Evolutionary conservation across 768 basidiomycete species (phyloP).

Genomic region (Serendipita indica): DNA sequence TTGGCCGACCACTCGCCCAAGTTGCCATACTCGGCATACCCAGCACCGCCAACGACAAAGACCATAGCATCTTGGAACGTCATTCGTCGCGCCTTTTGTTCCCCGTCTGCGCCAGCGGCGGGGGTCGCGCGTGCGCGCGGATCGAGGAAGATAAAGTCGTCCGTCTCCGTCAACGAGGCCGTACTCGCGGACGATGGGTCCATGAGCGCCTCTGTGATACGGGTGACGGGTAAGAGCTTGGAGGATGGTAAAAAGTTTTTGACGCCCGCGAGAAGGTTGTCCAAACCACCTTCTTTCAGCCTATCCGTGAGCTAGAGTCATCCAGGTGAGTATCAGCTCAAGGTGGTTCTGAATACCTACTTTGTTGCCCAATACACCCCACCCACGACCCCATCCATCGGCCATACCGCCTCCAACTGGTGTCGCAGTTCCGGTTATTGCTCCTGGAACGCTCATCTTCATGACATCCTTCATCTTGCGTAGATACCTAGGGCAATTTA

Average conservation of each 20-base stretch:
- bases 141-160: conserved; percentile 90
- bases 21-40: conserved; percentile 96
- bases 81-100: conserved; percentile 39
- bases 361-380: conserved; percentile 79
- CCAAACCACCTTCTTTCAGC: conserved; percentile 88
- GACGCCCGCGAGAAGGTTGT: conserved; percentile 92
- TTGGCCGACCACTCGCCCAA: conserved; percentile 82
- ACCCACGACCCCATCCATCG: conserved; percentile 75
- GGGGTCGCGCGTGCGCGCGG: conserved; percentile 41
- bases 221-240: conserved; percentile 83
- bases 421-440: conserved; percentile 42
- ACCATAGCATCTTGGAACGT: conserved; percentile 80
- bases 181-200: conserved; percentile 89
- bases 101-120: conserved; percentile 18
- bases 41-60: conserved; percentile 91
- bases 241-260: conserved; percentile 95
- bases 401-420: conserved; percentile 42
- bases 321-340: background rate
- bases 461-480: conserved; percentile 47
- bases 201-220: conserved; percentile 92
- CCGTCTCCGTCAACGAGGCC: conserved; percentile 88
- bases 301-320: conserved; percentile 69
- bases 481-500: background rate
- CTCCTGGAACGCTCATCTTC: conserved; percentile 68
- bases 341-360: conserved; percentile 29